phyloP scores from a whole-genome alignment of 1,284 basidiomycete genomes.

The Heliocybe sulcata region DNA sequence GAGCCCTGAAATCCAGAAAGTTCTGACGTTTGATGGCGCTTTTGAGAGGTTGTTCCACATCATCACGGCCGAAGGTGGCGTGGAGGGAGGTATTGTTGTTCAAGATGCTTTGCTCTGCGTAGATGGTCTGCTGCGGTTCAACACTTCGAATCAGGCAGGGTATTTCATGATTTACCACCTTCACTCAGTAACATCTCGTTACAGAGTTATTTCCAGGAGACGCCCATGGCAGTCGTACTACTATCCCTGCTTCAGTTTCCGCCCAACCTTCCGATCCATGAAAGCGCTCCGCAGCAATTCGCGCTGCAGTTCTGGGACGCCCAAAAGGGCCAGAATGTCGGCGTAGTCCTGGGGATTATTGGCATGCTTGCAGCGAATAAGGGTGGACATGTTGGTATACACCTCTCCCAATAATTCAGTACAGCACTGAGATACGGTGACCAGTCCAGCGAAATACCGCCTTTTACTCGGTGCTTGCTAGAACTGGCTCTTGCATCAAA shows the following conservation, averaged over 20 bases:
- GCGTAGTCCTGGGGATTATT: constrained; percentile 74
- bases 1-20: constrained; percentile 94
- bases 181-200: constrained; percentile 5
- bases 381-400: constrained; percentile 53
- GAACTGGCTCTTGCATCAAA: constrained; percentile 91
- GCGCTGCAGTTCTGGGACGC: constrained; percentile 95
- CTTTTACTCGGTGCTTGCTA: constrained; percentile 78
- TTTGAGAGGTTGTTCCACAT: constrained; percentile 96
- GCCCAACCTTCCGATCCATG: constrained; percentile 54
- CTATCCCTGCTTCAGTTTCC: constrained; percentile 87
- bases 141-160: constrained; percentile 89
- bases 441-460: constrained; percentile 51
- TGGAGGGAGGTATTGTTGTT: constrained; percentile 86
- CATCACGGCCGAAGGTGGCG: constrained; percentile 81
- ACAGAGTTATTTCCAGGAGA: constrained; percentile 96
- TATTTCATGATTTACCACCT: constrained; percentile 5
- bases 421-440: background rate
- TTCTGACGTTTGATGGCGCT: constrained; percentile 94
- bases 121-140: constrained; percentile 84
- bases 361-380: constrained; percentile 66
- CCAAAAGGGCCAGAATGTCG: constrained; percentile 79
- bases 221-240: constrained; percentile 74
- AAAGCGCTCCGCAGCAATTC: constrained; percentile 82
- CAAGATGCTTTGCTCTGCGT: constrained; percentile 85
- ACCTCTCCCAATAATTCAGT: background rate